These are phyloP conservation scores for Dendrocalamus latiflorus DNA, from an alignment of 202 grass and related monocot genomes.

Conservation along the genomic window DNA sequence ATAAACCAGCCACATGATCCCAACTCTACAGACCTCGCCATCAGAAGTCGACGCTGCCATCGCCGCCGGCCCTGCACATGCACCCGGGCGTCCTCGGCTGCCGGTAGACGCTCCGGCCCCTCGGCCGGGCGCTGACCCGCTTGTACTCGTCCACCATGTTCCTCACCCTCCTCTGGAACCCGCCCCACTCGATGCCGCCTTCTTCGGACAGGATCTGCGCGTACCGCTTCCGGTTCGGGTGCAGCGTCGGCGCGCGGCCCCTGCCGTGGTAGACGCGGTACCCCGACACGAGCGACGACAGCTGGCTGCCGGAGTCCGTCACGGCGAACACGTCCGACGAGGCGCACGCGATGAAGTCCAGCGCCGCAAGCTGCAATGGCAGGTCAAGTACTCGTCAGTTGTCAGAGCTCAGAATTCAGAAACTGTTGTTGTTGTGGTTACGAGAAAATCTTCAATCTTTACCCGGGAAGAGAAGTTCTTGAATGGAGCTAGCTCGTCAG, in stretches of 20 bases:
- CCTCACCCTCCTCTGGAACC: slow-evolving; percentile 61
- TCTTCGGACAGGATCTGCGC: slow-evolving; percentile 67
- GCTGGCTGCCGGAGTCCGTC: slow-evolving; percentile 95
- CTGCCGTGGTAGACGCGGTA: slow-evolving; percentile 79
- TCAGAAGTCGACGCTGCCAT: slow-evolving; percentile 46
- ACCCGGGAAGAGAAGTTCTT: slow-evolving; percentile 78
- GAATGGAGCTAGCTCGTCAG: slow-evolving; percentile 63
- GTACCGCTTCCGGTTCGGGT: slow-evolving; percentile 81
- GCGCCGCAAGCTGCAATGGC: slow-evolving; percentile 57
- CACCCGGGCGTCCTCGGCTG: slow-evolving; percentile 82
- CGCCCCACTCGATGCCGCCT: slow-evolving; percentile 50
- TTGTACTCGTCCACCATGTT: slow-evolving; percentile 89
- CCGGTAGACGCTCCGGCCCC: slow-evolving; percentile 79
- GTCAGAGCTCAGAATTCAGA: not conserved
- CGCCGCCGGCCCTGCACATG: slow-evolving; percentile 64
- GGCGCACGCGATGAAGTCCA: slow-evolving; percentile 93
- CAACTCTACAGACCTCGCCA: not conserved
- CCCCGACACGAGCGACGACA: slow-evolving; percentile 86
- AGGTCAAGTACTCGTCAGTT: not conserved
- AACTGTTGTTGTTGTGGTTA: not conserved
- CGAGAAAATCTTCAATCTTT: not conserved
- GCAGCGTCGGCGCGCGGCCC: slow-evolving; percentile 64
- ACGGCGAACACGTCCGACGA: slow-evolving; percentile 85
- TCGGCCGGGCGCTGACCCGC: slow-evolving; percentile 51
- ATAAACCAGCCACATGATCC: not conserved